Percentiles rank a stretch among this genome's conserved stretches.
These are phyloP conservation scores for Zizania latifolia DNA, from an alignment of 176 grass and related monocot species.

Conservation along the genomic window DNA sequence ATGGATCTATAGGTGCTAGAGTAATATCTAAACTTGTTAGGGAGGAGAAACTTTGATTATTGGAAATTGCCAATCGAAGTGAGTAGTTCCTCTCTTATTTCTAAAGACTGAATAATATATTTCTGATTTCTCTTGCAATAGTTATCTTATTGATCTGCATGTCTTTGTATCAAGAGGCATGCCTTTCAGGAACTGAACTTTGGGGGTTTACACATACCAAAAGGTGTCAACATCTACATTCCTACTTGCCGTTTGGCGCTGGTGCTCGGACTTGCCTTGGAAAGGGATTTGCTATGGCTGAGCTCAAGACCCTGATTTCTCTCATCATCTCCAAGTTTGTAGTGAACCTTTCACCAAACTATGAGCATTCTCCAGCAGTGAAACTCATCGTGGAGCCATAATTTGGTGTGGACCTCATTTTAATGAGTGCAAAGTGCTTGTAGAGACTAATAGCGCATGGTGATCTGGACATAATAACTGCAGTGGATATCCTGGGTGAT, in stretches of 20 bases:
- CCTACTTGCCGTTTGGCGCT: slow-evolving; percentile 82
- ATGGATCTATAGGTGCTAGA: too few species aligned
- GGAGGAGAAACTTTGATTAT: too few species aligned
- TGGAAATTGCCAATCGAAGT: too few species aligned
- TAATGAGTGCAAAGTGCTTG: slow-evolving; percentile 32
- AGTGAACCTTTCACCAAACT: slow-evolving; percentile 48
- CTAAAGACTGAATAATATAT: too few species aligned
- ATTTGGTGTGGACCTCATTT: slow-evolving; percentile 59
- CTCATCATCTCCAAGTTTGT: slow-evolving; percentile 69
- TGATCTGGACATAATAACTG: neutral
- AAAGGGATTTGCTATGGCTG: slow-evolving; percentile 81
- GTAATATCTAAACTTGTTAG: too few species aligned
- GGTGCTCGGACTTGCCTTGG: slow-evolving; percentile 94
- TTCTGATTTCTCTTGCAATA: too few species aligned
- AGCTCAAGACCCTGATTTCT: slow-evolving; percentile 85
- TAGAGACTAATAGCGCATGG: neutral
- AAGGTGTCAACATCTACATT: too few species aligned
- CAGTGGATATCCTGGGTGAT: neutral
- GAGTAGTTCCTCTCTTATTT: too few species aligned
- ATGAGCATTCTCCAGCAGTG: slow-evolving; percentile 63
- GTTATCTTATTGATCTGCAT: too few species aligned
- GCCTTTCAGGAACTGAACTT: too few species aligned
- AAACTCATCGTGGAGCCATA: slow-evolving; percentile 86
- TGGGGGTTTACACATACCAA: too few species aligned
- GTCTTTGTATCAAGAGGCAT: too few species aligned